Base-by-base conservation (phyloP, 192 early-diverging fungal species). In the Coemansia sp. region DNA sequence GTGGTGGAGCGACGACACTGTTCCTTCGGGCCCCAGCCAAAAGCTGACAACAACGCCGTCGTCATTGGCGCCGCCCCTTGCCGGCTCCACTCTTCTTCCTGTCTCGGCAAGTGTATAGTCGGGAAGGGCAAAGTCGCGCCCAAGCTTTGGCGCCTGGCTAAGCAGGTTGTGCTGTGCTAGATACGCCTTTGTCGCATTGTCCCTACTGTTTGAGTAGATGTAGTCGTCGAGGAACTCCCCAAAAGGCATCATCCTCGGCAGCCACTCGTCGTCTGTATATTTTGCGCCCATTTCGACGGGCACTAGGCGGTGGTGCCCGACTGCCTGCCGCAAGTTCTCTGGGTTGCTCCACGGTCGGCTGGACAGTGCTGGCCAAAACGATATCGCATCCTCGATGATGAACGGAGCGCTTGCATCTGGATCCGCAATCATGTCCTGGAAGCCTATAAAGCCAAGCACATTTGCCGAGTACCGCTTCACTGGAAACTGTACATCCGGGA, bases 131-230 rank as follows among this genome's bases (percentile, higher is more conserved):
- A 90, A 85, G 47, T 91, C 89, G 34, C 77, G 60, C 5, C 65
- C 40, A 0, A 95, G 63, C 2, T 70, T 56, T 4, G 82, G 85
- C 13, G 89, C 82, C 51, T 95, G 92, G 13, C 71, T 51, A 47
- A 91, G 82, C 18, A 95, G 54, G 51, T 92, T 75, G 47, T 95
- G 89, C 51, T 95, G 92, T 4, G 92, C 92, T 16, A 95, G 61
- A 59, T 95, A 95, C 4, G 68, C 83, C n/a, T n/a, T n/a, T n/a
- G n/a, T n/a, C n/a, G n/a, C 6, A 58, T 32, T 14, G 19, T 28
- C 3, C 2, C 22, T n/a, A 0, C 34, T 16, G 6, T 23, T 18
- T 1, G 39, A 4, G 44, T 38, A 20, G 54, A 17, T 12, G 48
- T 54, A n/a, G 42, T 38, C 17, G 29, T 83, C 68, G 3, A 91